These are phyloP conservation scores for Dactylonectria estremocensis DNA, from an alignment of 2,329 filamentous ascomycete genomes.

Conservation along the genomic window DNA sequence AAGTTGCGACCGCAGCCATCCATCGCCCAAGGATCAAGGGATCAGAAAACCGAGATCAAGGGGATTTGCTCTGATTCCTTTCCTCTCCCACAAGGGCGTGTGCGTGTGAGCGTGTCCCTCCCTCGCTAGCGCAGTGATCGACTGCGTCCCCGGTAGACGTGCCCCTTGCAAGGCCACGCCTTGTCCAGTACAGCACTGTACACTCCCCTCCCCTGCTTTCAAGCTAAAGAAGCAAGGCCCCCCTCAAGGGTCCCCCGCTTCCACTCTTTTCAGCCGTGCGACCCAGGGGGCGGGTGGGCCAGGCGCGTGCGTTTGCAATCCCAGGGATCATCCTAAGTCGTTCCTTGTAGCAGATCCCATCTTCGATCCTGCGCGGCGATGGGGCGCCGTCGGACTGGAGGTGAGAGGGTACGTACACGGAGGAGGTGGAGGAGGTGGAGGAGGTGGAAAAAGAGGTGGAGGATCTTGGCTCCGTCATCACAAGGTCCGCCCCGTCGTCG, in stretches of 20 bases:
- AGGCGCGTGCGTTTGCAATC: not conserved
- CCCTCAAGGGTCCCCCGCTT: not conserved
- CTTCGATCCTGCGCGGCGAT: slow-evolving; percentile 33
- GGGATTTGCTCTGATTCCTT: not conserved
- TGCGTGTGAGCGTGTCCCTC: too few relatives aligned
- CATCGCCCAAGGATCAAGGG: too few relatives aligned
- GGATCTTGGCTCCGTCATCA: not conserved
- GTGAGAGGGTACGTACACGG: not conserved
- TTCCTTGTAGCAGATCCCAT: slow-evolving; percentile 35
- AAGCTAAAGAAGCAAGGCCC: not conserved
- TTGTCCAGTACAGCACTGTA: slow-evolving; percentile 10
- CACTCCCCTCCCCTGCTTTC: not conserved
- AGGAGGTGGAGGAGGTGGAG: too few relatives aligned
- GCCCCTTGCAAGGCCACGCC: slow-evolving; percentile 38
- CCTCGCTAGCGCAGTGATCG: slow-evolving; percentile 44
- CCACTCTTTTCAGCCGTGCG: not conserved
- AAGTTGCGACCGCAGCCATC: too few relatives aligned
- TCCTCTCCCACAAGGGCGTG: too few relatives aligned
- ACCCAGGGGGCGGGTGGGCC: too few relatives aligned
- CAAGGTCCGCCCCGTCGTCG: slow-evolving; percentile 2
- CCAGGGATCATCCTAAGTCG: slow-evolving; percentile 21
- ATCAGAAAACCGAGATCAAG: not conserved
- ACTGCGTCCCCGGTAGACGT: slow-evolving; percentile 38
- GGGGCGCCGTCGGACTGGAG: not conserved
- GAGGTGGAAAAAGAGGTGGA: too few relatives aligned